phyloP scores from a whole-genome alignment of 2,329 filamentous ascomycete genomes.

The Aureobasidium melanogenum region DNA sequence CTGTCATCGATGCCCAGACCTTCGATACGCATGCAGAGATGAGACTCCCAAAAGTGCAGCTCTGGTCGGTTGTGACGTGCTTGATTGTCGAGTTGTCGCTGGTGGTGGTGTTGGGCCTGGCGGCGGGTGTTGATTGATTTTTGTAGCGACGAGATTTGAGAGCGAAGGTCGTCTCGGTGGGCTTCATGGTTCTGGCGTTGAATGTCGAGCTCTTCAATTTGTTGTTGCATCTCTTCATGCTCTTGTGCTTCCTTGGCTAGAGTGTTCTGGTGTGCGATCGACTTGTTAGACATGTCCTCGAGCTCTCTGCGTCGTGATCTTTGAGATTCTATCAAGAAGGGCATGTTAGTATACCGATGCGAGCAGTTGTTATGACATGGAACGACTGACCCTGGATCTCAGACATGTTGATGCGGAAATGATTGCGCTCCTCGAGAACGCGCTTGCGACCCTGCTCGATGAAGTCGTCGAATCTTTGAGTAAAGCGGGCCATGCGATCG shows the following conservation, averaged over 20 bases:
- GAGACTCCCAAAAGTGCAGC: slow-evolving; percentile 91
- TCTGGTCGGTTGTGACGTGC: slow-evolving; percentile 85
- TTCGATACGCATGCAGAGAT: slow-evolving; percentile 84
- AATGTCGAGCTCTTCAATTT: slow-evolving; percentile 47
- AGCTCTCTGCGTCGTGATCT: slow-evolving; percentile 83
- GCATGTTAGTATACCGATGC: slow-evolving; percentile 7
- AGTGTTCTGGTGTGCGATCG: slow-evolving; percentile 60
- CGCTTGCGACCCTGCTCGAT: slow-evolving; percentile 86
- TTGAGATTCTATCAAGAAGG: slow-evolving; percentile 61
- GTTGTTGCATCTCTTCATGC: slow-evolving; percentile 54
- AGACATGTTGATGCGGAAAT: slow-evolving; percentile 82
- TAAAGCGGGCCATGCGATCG: slow-evolving; percentile 91
- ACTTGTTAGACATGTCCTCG: slow-evolving; percentile 68
- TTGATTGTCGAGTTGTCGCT: slow-evolving; percentile 70
- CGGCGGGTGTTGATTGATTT: slow-evolving; percentile 59
- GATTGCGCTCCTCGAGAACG: slow-evolving; percentile 85
- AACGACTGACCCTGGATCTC: slow-evolving; percentile 69
- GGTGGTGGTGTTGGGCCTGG: slow-evolving; percentile 63
- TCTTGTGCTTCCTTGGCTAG: slow-evolving; percentile 71
- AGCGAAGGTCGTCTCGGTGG: slow-evolving; percentile 47
- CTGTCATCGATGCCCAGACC: slow-evolving; percentile 61
- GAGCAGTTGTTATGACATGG: not conserved
- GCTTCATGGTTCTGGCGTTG: slow-evolving; percentile 48
- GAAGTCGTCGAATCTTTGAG: slow-evolving; percentile 80
- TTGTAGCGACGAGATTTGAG: slow-evolving; percentile 56